A percentile compares a stretch with the other conserved stretches of the same genome.
phyloP scores from a whole-genome alignment of 108 stramenopile species.

The Nitzschia putrida region DNA sequence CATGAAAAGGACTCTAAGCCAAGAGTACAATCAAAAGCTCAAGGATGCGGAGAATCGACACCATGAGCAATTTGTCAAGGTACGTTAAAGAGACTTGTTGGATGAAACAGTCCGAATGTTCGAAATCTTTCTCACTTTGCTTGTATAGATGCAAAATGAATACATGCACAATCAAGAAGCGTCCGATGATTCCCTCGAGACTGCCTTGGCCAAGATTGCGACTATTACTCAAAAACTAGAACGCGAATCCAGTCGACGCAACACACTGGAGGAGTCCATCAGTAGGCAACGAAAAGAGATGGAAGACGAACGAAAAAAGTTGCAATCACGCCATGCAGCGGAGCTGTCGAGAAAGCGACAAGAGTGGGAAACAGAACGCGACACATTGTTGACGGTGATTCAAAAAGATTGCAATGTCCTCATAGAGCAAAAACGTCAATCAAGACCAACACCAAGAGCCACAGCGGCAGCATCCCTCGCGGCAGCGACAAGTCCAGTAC shows the following conservation, averaged over 20 bases:
- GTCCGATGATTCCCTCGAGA: constrained; percentile 27
- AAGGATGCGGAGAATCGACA: constrained; percentile 32
- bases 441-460: background rate
- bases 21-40: constrained; percentile 28
- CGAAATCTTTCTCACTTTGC: background rate
- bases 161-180: constrained; percentile 29
- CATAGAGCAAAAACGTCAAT: constrained; percentile 28
- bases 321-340: constrained; percentile 9
- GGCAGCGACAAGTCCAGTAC: too few relatives aligned
- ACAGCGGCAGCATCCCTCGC: too few relatives aligned
- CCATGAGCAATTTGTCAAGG: constrained; percentile 24
- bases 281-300: constrained; percentile 22
- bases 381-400: constrained; percentile 24
- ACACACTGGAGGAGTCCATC: constrained; percentile 24
- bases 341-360: constrained; percentile 26
- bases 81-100: background rate
- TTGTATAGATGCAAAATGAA: constrained; percentile 35
- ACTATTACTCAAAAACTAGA: constrained; percentile 27
- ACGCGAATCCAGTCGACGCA: constrained; percentile 20
- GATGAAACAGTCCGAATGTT: background rate
- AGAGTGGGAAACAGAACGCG: constrained; percentile 40
- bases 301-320: constrained; percentile 17
- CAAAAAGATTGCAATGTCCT: constrained; percentile 46
- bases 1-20: constrained; percentile 8
- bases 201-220: constrained; percentile 25